phyloP scores from a whole-genome alignment of 164 flowering plant species.

The Euptelea pleiosperma region DNA sequence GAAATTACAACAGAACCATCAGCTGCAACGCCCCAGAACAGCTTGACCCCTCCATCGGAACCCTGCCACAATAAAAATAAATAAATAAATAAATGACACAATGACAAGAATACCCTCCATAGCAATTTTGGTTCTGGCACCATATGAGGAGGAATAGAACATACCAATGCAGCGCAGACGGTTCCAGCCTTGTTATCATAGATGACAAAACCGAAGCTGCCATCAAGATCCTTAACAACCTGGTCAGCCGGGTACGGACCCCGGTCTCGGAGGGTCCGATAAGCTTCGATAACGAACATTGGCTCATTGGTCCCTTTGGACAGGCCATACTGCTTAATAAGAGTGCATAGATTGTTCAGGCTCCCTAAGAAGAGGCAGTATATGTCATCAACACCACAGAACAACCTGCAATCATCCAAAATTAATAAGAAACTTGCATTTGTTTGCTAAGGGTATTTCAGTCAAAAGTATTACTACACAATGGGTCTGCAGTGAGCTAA shows the following conservation, averaged over 20 bases:
- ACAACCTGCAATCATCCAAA: no score
- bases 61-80: slow-evolving; percentile 31
- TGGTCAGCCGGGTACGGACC: slow-evolving; percentile 96
- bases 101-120: not conserved
- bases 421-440: no score
- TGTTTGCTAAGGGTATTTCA: no score
- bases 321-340: slow-evolving; percentile 75
- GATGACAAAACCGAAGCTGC: slow-evolving; percentile 80
- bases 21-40: slow-evolving; percentile 88
- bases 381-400: slow-evolving; percentile 73
- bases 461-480: no score
- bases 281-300: slow-evolving; percentile 79
- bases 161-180: slow-evolving; percentile 78
- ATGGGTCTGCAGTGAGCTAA: no score
- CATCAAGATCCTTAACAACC: slow-evolving; percentile 81
- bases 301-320: slow-evolving; percentile 66
- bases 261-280: slow-evolving; percentile 76
- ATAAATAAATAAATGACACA: not conserved
- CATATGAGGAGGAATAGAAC: not conserved
- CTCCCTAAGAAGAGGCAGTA: slow-evolving; percentile 78
- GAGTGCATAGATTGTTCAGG: slow-evolving; percentile 60
- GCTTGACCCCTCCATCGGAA: slow-evolving; percentile 69
- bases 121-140: no score
- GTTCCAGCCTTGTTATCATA: slow-evolving; percentile 63
- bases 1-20: slow-evolving; percentile 92